Evolutionary conservation across 208 protist species (phyloP).

Genomic region (Crithidia acanthocephali): DNA sequence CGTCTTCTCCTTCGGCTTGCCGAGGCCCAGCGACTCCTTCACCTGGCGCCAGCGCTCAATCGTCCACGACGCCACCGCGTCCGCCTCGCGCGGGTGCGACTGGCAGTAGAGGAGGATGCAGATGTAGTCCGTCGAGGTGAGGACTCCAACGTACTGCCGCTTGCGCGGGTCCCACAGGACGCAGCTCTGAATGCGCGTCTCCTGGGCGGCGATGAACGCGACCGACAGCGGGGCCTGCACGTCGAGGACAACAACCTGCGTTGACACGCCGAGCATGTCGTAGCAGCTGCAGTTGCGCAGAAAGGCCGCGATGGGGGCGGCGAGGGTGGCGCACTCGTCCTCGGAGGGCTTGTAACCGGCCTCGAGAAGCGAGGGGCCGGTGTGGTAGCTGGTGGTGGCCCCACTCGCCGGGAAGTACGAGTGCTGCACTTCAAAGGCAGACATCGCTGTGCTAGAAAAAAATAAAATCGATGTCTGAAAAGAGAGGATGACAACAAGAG

Average conservation of each 20-base stretch:
- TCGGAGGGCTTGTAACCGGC: slow-evolving; percentile 59
- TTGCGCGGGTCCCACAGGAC: slow-evolving; percentile 77
- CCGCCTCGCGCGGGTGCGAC: slow-evolving; percentile 57
- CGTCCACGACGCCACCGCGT: slow-evolving; percentile 65
- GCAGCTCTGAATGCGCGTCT: slow-evolving; percentile 80
- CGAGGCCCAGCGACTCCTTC: slow-evolving; percentile 26
- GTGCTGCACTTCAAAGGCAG: slow-evolving; percentile 36
- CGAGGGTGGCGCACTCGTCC: slow-evolving; percentile 63
- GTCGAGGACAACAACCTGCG: slow-evolving; percentile 88
- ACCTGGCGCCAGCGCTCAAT: slow-evolving; percentile 67
- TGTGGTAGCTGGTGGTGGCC: slow-evolving; percentile 22
- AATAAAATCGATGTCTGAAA: too few species aligned
- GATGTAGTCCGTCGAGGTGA: slow-evolving; percentile 90
- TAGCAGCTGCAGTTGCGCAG: slow-evolving; percentile 84
- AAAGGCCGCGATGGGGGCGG: slow-evolving; percentile 64
- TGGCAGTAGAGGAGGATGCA: slow-evolving; percentile 85
- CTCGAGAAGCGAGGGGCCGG: slow-evolving; percentile 37
- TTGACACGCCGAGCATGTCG: slow-evolving; percentile 82
- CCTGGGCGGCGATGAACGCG: slow-evolving; percentile 89
- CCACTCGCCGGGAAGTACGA: slow-evolving; percentile 35
- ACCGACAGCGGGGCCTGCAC: slow-evolving; percentile 70
- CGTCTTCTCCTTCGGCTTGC: slow-evolving; percentile 25
- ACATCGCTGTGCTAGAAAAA: slow-evolving; percentile 20
- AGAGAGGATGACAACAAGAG: not conserved
- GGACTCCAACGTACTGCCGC: slow-evolving; percentile 67